Conservation (phyloP, 1,284 basidiomycete genomes). For the Fomes fomentarius region DNA sequence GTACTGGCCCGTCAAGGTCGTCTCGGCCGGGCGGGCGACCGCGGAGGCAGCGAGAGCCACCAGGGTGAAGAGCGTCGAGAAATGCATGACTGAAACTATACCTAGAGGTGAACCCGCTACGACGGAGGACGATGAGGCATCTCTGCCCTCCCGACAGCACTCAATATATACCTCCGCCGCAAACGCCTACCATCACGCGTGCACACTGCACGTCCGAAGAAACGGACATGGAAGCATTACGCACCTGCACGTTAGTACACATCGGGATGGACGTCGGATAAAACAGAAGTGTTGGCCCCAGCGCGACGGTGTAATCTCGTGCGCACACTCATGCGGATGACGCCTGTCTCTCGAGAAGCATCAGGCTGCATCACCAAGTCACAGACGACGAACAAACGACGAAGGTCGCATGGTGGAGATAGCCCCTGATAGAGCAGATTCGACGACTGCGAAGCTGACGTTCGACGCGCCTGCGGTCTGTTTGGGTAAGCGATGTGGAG, state of each 20-base stretch:
- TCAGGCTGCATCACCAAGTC: background rate
- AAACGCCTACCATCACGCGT: background rate
- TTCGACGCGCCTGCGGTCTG: background rate
- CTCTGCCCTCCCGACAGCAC: background rate
- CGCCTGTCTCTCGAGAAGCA: background rate
- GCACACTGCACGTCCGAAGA: background rate
- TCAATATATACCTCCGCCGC: slow-evolving; percentile 1
- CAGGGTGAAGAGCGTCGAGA: slow-evolving; percentile 20
- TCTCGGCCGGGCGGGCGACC: no score
- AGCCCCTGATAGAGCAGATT: background rate
- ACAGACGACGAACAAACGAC: no score
- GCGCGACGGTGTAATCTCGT: background rate
- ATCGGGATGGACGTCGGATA: slow-evolving; percentile 2
- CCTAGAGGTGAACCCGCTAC: background rate
- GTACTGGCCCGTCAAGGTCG: slow-evolving; percentile 46
- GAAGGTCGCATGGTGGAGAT: background rate
- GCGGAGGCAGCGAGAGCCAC: slow-evolving; percentile 24
- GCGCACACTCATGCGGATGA: background rate
- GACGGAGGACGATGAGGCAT: background rate
- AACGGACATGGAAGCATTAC: background rate
- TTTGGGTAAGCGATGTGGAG: background rate
- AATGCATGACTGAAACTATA: slow-evolving; percentile 18
- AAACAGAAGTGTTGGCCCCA: background rate
- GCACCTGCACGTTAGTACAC: background rate
- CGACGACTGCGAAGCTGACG: no score